phyloP scores from a whole-genome alignment of 2,329 filamentous ascomycete species.

The Talaromyces sp. region DNA sequence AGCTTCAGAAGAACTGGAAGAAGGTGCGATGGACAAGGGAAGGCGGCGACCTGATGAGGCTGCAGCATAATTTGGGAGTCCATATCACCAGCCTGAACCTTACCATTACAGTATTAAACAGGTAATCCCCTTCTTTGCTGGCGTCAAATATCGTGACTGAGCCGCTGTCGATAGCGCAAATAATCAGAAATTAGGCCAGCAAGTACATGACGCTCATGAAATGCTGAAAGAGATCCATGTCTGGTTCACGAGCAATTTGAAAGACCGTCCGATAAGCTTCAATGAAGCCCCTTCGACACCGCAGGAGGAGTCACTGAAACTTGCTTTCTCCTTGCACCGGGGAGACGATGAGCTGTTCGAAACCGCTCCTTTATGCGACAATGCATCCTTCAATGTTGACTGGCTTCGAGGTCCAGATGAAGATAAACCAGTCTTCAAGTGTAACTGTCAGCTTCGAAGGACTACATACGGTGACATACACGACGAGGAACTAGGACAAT shows the following conservation, averaged over 20 bases:
- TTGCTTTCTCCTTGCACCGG: background rate
- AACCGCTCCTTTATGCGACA: background rate
- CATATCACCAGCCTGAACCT: constrained; percentile 6
- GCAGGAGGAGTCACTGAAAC: background rate
- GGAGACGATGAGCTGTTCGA: background rate
- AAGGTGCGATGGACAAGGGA: constrained; percentile 5
- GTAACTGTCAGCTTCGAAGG: background rate
- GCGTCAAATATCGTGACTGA: background rate
- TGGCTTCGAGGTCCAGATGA: background rate
- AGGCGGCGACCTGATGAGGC: constrained; percentile 1
- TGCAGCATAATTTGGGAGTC: constrained; percentile 2
- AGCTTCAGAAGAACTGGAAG: background rate
- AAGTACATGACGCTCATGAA: background rate
- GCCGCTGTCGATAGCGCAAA: background rate
- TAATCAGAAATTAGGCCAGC: background rate
- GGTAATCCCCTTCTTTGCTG: background rate
- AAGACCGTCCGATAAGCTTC: background rate
- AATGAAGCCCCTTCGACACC: background rate
- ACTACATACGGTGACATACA: background rate
- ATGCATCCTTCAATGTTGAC: background rate
- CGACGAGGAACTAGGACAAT: background rate
- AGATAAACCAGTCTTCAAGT: constrained; percentile 1
- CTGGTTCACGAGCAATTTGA: background rate
- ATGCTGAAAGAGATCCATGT: constrained; percentile 4
- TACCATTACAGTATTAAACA: constrained; percentile 1